These are phyloP conservation scores for Penicillium turbatum DNA, from an alignment of 495 filamentous ascomycete species.

Conservation along the genomic window DNA sequence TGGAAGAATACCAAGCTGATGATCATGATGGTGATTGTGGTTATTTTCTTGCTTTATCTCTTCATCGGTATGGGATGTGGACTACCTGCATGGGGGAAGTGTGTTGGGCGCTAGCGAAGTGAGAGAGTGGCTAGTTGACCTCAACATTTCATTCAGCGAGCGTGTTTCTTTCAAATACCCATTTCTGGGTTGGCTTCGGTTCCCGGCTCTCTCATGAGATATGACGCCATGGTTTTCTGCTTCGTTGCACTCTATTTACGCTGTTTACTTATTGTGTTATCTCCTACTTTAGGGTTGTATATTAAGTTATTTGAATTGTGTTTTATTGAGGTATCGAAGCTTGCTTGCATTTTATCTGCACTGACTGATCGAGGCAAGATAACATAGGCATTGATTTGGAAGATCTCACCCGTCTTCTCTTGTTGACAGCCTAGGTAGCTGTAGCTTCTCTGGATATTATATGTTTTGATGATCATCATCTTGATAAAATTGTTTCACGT, in stretches of 20 bases:
- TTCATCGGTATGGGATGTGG: conserved; percentile 74
- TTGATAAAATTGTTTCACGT: too few relatives aligned
- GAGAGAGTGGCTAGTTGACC: neutral
- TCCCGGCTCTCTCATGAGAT: conserved; percentile 12
- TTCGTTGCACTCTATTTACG: neutral
- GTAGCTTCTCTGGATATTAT: neutral
- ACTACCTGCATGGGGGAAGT: conserved; percentile 56
- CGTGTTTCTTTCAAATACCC: conserved; percentile 5
- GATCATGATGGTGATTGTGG: conserved; percentile 74
- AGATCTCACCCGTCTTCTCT: neutral
- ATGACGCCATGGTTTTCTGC: conserved; percentile 10
- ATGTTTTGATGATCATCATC: too few relatives aligned
- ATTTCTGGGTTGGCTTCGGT: conserved; percentile 3
- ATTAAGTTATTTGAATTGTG: conserved; percentile 10
- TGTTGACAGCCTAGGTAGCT: neutral
- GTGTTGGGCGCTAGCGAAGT: conserved; percentile 33
- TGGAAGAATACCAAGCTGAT: conserved; percentile 99
- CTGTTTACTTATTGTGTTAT: neutral
- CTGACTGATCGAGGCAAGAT: neutral
- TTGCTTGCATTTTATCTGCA: neutral
- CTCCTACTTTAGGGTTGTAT: conserved; percentile 3
- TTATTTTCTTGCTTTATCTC: conserved; percentile 78
- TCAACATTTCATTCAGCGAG: conserved; percentile 12
- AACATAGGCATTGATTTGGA: neutral
- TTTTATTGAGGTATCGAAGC: neutral